Percentiles rank a stretch among this genome's conserved stretches.
phyloP scores from a whole-genome alignment of 352 stramenopile genomes.

The Paralagenidium karlingii region DNA sequence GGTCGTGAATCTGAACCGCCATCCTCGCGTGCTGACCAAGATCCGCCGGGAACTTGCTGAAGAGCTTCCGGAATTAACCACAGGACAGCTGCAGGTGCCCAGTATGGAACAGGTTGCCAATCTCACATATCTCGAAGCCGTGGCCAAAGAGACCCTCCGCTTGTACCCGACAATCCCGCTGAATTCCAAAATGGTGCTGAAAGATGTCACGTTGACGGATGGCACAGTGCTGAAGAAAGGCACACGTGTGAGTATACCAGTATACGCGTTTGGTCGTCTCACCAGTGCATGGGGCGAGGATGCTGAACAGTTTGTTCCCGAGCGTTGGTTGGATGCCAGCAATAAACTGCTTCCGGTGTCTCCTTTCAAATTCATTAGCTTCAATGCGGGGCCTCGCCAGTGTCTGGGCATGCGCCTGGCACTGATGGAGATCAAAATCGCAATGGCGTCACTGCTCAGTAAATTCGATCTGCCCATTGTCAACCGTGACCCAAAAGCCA shows the following conservation, averaged over 20 bases:
- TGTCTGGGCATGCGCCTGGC: constrained; percentile 47
- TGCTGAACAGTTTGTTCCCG: constrained; percentile 41
- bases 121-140: constrained; percentile 50
- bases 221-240: constrained; percentile 39
- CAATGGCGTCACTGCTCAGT: constrained; percentile 22
- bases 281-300: constrained; percentile 46
- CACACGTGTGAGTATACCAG: constrained; percentile 31
- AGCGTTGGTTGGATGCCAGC: constrained; percentile 45
- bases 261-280: constrained; percentile 43
- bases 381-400: constrained; percentile 41
- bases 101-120: constrained; percentile 27
- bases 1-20: constrained; percentile 56
- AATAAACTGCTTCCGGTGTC: constrained; percentile 24
- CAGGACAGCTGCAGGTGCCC: constrained; percentile 5
- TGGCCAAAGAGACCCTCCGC: constrained; percentile 49
- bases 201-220: constrained; percentile 44
- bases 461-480: constrained; percentile 27
- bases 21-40: constrained; percentile 23
- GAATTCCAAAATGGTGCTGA: constrained; percentile 24
- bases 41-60: constrained; percentile 33
- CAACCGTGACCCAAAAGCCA: constrained; percentile 16
- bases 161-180: constrained; percentile 44
- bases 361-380: constrained; percentile 54
- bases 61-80: constrained; percentile 21
- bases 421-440: constrained; percentile 51